phyloP scores from a whole-genome alignment of 176 grass and related monocot species.

The Poa annua region DNA sequence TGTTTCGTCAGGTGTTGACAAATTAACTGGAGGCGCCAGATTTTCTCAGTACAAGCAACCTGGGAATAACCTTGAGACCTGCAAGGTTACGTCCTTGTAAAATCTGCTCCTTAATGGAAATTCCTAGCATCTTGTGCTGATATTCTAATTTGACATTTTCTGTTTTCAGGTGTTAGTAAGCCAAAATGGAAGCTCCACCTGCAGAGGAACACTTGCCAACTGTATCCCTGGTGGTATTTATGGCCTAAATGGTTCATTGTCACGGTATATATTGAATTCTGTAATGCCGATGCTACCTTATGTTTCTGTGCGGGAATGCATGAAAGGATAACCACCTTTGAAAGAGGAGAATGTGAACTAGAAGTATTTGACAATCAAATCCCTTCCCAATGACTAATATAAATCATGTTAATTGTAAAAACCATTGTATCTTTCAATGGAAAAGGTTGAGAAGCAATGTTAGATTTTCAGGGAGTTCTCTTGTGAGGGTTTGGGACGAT shows the following conservation, averaged over 20 bases:
- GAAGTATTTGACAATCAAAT: too few species aligned
- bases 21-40: conserved; percentile 42
- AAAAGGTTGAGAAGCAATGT: neutral
- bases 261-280: conserved; percentile 48
- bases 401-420: too few species aligned
- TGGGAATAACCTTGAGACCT: conserved; percentile 34
- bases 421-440: too few species aligned
- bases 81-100: conserved; percentile 52
- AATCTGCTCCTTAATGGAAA: neutral
- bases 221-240: conserved; percentile 28
- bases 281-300: neutral
- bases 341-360: too few species aligned
- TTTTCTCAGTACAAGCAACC: conserved; percentile 35
- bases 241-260: conserved; percentile 49
- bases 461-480: neutral
- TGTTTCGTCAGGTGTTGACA: conserved; percentile 48
- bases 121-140: neutral
- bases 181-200: conserved; percentile 33
- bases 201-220: conserved; percentile 33
- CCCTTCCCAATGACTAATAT: too few species aligned
- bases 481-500: neutral
- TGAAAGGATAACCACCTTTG: too few species aligned
- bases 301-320: neutral
- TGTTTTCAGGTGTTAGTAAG: conserved; percentile 46
- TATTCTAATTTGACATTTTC: conserved; percentile 7